Percentiles rank a stretch among this genome's conserved stretches.
Evolutionary conservation across 2,329 filamentous ascomycete species (phyloP).

Genomic region (Penicillium sp.): DNA sequence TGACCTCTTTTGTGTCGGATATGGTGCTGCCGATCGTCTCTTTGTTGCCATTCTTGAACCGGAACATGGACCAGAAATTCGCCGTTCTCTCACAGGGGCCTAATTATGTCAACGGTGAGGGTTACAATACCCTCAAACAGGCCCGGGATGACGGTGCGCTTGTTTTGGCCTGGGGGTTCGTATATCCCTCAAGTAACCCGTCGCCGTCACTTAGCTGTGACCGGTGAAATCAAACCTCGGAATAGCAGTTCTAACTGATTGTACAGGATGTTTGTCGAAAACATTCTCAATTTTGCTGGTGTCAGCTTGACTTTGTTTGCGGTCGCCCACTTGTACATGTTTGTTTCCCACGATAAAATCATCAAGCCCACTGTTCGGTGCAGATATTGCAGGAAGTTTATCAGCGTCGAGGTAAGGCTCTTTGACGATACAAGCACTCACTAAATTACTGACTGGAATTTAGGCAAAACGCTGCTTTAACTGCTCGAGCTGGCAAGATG

Average conservation of each 20-base stretch:
- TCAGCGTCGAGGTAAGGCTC: constrained; percentile 65
- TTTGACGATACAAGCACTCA: neutral
- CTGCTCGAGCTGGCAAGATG: constrained; percentile 65
- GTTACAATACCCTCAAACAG: constrained; percentile 73
- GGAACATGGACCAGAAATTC: constrained; percentile 77
- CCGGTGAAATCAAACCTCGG: neutral
- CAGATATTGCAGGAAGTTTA: constrained; percentile 56
- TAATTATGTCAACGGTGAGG: constrained; percentile 56
- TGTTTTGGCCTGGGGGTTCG: constrained; percentile 72
- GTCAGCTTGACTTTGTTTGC: constrained; percentile 70
- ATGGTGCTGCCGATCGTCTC: constrained; percentile 73
- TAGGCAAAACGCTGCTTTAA: constrained; percentile 60
- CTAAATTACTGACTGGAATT: constrained; percentile 13
- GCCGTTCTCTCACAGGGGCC: constrained; percentile 67
- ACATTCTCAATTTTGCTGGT: constrained; percentile 68
- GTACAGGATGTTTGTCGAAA: constrained; percentile 41
- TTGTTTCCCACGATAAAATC: constrained; percentile 67
- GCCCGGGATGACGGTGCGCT: constrained; percentile 74
- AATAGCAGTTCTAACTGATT: neutral
- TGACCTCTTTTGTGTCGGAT: constrained; percentile 74
- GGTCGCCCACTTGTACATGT: constrained; percentile 68
- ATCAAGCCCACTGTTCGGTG: constrained; percentile 75
- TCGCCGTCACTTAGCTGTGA: neutral
- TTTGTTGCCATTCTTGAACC: constrained; percentile 70
- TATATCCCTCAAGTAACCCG: constrained; percentile 5